These are phyloP conservation scores for Pseudogymnoascus sp. DNA, from an alignment of 2,329 filamentous ascomycete species.

Conservation along the genomic window DNA sequence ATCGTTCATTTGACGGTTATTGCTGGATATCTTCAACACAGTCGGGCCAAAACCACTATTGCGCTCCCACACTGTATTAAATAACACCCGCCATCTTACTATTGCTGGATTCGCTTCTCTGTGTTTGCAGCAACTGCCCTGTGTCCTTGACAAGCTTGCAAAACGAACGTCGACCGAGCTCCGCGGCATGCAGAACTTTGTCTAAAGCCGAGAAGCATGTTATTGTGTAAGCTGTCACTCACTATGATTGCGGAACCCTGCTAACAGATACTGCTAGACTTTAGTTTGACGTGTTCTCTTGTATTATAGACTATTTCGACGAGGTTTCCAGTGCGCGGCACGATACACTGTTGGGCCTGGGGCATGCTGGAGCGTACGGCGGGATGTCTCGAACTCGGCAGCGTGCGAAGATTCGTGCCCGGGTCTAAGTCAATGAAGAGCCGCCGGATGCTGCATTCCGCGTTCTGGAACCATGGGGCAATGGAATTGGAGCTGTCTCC, in stretches of 20 bases:
- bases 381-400: conserved; percentile 47
- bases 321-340: background rate
- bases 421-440: conserved; percentile 24
- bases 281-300: conserved; percentile 5
- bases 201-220: conserved; percentile 17
- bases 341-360: conserved; percentile 18
- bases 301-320: conserved; percentile 8
- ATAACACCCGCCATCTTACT: background rate
- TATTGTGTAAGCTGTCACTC: conserved; percentile 13
- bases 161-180: background rate
- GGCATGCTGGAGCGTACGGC: conserved; percentile 52
- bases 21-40: background rate
- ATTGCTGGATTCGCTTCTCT: too few relatives aligned
- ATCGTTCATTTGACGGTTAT: conserved; percentile 1
- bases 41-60: background rate
- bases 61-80: background rate
- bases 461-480: conserved; percentile 48
- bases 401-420: conserved; percentile 42
- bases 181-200: conserved; percentile 7
- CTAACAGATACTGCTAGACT: background rate
- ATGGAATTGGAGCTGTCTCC: conserved; percentile 25
- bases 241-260: background rate
- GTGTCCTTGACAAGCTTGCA: background rate
- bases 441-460: conserved; percentile 42
- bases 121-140: background rate